Conservation (phyloP, 129 eudicot genomes). For the Mikania micrantha region DNA sequence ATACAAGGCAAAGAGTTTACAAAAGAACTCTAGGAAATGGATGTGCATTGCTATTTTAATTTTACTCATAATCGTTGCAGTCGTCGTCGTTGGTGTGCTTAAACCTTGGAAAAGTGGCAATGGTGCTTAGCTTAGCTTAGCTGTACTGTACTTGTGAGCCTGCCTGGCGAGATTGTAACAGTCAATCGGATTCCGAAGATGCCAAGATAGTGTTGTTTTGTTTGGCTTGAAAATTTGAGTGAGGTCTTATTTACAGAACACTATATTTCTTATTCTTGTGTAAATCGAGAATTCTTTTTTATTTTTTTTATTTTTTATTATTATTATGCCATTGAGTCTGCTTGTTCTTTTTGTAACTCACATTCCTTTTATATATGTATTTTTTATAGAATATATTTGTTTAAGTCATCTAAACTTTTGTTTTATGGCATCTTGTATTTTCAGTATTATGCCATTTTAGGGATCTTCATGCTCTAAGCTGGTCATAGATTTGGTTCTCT, state of each 20-base stretch:
- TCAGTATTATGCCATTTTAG: too few relatives aligned
- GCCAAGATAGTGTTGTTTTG: slow-evolving; percentile 12
- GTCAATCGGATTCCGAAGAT: background rate
- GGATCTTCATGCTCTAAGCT: background rate
- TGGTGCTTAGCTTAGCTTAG: slow-evolving; percentile 54
- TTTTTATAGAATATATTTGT: background rate
- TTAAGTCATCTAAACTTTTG: background rate
- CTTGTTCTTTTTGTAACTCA: slow-evolving; percentile 11
- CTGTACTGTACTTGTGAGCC: background rate
- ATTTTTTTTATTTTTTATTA: too few relatives aligned
- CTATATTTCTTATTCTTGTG: slow-evolving; percentile 24
- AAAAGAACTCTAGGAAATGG: slow-evolving; percentile 82
- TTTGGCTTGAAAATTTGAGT: slow-evolving; percentile 11
- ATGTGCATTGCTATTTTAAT: slow-evolving; percentile 84
- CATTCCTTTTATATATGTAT: background rate
- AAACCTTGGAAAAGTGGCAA: slow-evolving; percentile 81
- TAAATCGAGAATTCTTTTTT: slow-evolving; percentile 22
- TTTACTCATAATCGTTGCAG: slow-evolving; percentile 56
- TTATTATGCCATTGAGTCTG: slow-evolving; percentile 5
- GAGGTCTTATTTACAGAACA: slow-evolving; percentile 7
- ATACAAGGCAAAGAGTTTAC: slow-evolving; percentile 69
- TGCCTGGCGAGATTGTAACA: background rate
- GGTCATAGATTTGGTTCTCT: background rate
- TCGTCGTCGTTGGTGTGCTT: slow-evolving; percentile 78
- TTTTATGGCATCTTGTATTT: background rate